phyloP scores from a whole-genome alignment of 306 rosid species.

The Senna siamea region DNA sequence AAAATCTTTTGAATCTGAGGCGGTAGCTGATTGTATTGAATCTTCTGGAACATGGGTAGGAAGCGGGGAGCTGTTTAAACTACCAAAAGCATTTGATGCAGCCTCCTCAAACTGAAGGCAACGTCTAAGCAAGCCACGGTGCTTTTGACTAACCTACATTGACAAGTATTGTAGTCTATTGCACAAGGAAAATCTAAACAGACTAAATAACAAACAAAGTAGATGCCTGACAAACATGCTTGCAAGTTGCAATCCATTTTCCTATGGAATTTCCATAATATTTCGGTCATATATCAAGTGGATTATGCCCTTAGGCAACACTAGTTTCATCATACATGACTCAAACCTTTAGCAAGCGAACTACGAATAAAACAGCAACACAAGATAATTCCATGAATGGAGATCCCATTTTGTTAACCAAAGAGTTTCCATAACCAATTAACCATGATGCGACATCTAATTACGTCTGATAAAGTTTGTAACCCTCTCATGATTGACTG shows the following conservation, averaged over 20 bases:
- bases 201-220: neutral
- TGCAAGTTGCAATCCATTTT: neutral
- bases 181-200: constrained; percentile 9
- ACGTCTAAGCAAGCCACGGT: constrained; percentile 46
- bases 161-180: constrained; percentile 20
- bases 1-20: constrained; percentile 19
- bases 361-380: neutral
- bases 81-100: constrained; percentile 20
- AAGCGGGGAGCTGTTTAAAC: constrained; percentile 24
- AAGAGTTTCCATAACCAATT: constrained; percentile 10
- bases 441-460: constrained; percentile 21
- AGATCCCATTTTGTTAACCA: constrained; percentile 15
- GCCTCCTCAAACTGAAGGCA: constrained; percentile 57
- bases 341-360: constrained; percentile 33
- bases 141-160: constrained; percentile 43
- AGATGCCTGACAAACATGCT: constrained; percentile 25
- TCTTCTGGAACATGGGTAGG: constrained; percentile 22
- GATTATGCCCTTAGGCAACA: constrained; percentile 26
- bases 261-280: constrained; percentile 1
- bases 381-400: constrained; percentile 11
- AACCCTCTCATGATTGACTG: constrained; percentile 24
- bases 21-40: constrained; percentile 30
- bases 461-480: constrained; percentile 10
- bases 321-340: constrained; percentile 13
- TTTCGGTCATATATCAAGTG: constrained; percentile 20